Base-by-base conservation (phyloP, 306 rosid species). In the Malus sieversii region DNA sequence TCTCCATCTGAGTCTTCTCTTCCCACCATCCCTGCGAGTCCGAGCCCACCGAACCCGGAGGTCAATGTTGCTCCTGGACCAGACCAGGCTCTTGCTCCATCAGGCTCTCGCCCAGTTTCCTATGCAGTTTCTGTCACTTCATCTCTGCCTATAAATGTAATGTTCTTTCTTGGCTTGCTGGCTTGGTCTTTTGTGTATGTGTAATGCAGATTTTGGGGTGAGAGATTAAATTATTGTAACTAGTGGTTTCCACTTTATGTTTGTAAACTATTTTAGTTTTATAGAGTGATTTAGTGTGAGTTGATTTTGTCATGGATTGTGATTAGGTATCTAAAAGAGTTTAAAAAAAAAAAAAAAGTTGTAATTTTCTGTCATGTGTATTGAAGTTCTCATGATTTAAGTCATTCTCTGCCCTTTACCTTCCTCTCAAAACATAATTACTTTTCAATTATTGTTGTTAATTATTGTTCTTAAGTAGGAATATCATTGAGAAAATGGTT, bases 21-120 rank as follows among this genome's bases (percentile, higher is more conserved):
- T 55, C 91, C 91, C 10, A 87, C 79, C 48, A 87, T 87, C 32
- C 89, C 91, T 13, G 83, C 91, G 10, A 87, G 78, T 52, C 89
- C 77, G 16, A 87, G 91, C 82, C 89, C 89, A 14, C 87, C 91
- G 2, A 85, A 87, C 62, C 91, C 89, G 1, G 89, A 85, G 22
- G 68, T 2, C 33, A 6, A 14, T n/a, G 63, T 48, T n/a, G 81
- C 86, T 40, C 79, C 79, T 18, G 82, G 74, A 44, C 84, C 87
- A 53, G 84, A 73, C 4, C 10, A 66, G 19, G 78, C 83, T 9
- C 29, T 79, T 72, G 67, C 89, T 14, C 91, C 89, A 25, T 70
- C 85, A 33, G 86, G 65, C 73, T 72, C 86, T 67, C 20, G 76
- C 81, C 86, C 80, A 2, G 63, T 46, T 38, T 85, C 87, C 1